phyloP scores from a whole-genome alignment of 2,329 filamentous ascomycete species.

The Cadophora luteo-olivacea region DNA sequence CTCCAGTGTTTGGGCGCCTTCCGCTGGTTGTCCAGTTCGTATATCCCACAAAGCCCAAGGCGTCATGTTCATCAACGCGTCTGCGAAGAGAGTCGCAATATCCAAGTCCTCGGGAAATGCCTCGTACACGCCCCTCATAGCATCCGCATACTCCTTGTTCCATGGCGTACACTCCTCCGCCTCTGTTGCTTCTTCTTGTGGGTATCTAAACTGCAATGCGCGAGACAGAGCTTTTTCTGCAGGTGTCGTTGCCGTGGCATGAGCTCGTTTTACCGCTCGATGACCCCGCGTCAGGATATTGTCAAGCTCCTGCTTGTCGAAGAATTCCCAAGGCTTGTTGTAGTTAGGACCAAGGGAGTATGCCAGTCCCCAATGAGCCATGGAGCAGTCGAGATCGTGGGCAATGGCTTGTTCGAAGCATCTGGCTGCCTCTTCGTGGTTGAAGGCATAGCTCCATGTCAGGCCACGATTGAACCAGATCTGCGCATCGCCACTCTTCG shows the following conservation, averaged over 20 bases:
- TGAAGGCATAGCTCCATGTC: conserved; percentile 78
- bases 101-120: conserved; percentile 63
- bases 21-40: conserved; percentile 60
- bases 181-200: conserved; percentile 50
- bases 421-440: conserved; percentile 71
- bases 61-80: conserved; percentile 69
- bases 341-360: conserved; percentile 78
- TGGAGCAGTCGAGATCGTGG: conserved; percentile 60
- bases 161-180: conserved; percentile 57
- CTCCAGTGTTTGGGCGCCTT: conserved; percentile 62
- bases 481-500: conserved; percentile 58
- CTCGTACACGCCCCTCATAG: conserved; percentile 62
- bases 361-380: conserved; percentile 74
- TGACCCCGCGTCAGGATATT: conserved; percentile 56
- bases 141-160: conserved; percentile 66
- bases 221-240: conserved; percentile 68
- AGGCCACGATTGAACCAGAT: conserved; percentile 75
- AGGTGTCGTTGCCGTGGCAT: conserved; percentile 45
- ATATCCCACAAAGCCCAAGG: conserved; percentile 72
- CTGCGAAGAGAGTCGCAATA: conserved; percentile 67
- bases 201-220: conserved; percentile 68
- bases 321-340: conserved; percentile 79
- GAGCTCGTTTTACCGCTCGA: conserved; percentile 53
- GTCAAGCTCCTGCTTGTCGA: conserved; percentile 66
- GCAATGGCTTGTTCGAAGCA: conserved; percentile 69